These are phyloP conservation scores for Asclepias syriaca DNA, from an alignment of 257 asterid species.

Conservation along the genomic window DNA sequence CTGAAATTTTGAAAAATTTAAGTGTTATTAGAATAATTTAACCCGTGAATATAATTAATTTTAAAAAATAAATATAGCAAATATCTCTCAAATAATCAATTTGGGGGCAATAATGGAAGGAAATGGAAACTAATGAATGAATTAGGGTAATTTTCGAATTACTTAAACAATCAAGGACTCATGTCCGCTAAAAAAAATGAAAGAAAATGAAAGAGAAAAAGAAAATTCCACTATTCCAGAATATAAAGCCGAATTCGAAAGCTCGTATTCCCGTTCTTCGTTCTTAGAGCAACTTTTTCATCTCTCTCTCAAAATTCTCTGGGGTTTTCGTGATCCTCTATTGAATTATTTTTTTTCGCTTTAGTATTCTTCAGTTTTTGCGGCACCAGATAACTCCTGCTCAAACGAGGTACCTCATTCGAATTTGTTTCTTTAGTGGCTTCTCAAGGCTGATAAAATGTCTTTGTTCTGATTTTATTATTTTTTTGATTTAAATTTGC, in stretches of 20 bases:
- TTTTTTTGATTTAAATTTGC: not conserved
- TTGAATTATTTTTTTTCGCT: no score
- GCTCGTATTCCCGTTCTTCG: not conserved
- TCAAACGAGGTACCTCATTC: not conserved
- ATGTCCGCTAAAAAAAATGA: not conserved
- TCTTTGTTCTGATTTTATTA: not conserved
- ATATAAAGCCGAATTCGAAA: constrained; percentile 3
- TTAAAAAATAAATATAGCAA: no score
- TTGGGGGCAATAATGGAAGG: not conserved
- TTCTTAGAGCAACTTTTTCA: no score
- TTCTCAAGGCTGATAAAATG: not conserved
- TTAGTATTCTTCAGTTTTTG: not conserved
- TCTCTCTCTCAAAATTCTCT: no score
- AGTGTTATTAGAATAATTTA: no score
- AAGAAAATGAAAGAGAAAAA: not conserved
- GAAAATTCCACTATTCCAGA: not conserved
- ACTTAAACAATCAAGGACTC: not conserved
- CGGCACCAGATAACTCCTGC: not conserved
- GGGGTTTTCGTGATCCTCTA: no score
- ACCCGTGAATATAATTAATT: no score
- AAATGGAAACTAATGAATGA: not conserved
- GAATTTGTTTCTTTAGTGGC: not conserved
- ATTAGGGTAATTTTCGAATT: not conserved
- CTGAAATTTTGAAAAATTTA: no score
- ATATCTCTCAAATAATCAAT: not conserved